Percentiles rank a stretch among this genome's conserved stretches.
These are phyloP conservation scores for Monilinia laxa DNA, from an alignment of 2,329 filamentous ascomycete species.

Conservation along the genomic window DNA sequence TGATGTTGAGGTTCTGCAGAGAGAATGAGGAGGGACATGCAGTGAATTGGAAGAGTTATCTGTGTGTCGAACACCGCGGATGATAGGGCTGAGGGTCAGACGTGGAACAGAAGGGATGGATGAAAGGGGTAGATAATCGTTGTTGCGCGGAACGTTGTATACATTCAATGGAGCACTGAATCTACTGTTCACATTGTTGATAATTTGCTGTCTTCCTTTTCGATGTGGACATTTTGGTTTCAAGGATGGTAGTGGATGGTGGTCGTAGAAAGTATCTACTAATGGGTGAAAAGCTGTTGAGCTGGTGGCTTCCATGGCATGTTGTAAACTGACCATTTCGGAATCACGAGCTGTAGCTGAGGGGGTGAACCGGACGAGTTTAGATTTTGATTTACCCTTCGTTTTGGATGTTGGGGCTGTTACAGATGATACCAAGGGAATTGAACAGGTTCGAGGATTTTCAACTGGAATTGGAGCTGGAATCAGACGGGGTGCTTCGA, in stretches of 20 bases:
- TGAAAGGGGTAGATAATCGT: conserved; percentile 5
- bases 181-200: neutral
- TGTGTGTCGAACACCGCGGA: neutral
- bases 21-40: neutral
- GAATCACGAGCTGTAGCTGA: conserved; percentile 23
- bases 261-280: neutral
- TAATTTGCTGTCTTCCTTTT: neutral
- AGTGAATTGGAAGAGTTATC: neutral
- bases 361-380: conserved; percentile 19
- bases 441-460: conserved; percentile 11
- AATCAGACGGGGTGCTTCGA: conserved; percentile 11
- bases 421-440: neutral
- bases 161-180: neutral
- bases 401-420: neutral
- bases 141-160: neutral
- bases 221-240: conserved; percentile 17
- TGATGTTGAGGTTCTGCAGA: neutral
- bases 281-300: conserved; percentile 19
- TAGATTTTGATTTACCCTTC: conserved; percentile 10
- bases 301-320: conserved; percentile 23
- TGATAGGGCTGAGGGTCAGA: neutral
- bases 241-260: neutral
- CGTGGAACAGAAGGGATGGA: conserved; percentile 7
- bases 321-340: conserved; percentile 17
- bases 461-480: neutral